Conservation (phyloP, 768 basidiomycete species). For the Amanita jacksonii region DNA sequence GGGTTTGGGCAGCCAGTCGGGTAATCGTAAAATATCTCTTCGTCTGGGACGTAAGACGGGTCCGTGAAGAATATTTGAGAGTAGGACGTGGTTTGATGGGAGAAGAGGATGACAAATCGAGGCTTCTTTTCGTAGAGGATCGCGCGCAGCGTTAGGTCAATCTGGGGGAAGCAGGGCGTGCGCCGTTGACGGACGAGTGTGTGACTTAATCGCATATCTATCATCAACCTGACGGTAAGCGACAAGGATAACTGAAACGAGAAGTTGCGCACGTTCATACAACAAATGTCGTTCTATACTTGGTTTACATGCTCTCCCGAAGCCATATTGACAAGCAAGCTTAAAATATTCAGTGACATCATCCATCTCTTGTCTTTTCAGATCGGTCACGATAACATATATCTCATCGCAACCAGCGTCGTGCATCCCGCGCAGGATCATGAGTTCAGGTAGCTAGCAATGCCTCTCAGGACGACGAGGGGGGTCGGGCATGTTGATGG, state of each 20-base stretch:
- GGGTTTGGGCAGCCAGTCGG: constrained; percentile 75
- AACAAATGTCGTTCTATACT: constrained; percentile 60
- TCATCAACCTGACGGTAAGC: neutral
- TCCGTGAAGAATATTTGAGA: constrained; percentile 78
- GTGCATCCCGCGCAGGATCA: constrained; percentile 75
- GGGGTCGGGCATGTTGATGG: constrained; percentile 5
- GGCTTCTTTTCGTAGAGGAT: constrained; percentile 70
- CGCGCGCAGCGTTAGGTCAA: constrained; percentile 68
- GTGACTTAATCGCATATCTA: constrained; percentile 61
- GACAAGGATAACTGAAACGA: constrained; percentile 5
- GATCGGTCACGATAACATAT: constrained; percentile 69
- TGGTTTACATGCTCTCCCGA: constrained; percentile 53
- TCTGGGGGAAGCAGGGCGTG: constrained; percentile 76
- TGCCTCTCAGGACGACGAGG: neutral
- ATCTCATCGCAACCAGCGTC: constrained; percentile 73
- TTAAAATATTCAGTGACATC: constrained; percentile 74
- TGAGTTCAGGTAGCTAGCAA: constrained; percentile 61
- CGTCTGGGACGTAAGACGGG: constrained; percentile 56
- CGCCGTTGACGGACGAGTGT: constrained; percentile 58
- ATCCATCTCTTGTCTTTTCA: constrained; percentile 76
- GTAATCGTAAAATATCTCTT: constrained; percentile 68
- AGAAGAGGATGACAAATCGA: constrained; percentile 70
- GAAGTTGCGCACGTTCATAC: constrained; percentile 49
- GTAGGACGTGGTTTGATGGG: constrained; percentile 71
- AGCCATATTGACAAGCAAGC: constrained; percentile 56